Percentiles rank a stretch among this genome's conserved stretches.
Evolutionary conservation across 1,139 yeast genomes (phyloP).

Genomic region (Candida labiduridarum): DNA sequence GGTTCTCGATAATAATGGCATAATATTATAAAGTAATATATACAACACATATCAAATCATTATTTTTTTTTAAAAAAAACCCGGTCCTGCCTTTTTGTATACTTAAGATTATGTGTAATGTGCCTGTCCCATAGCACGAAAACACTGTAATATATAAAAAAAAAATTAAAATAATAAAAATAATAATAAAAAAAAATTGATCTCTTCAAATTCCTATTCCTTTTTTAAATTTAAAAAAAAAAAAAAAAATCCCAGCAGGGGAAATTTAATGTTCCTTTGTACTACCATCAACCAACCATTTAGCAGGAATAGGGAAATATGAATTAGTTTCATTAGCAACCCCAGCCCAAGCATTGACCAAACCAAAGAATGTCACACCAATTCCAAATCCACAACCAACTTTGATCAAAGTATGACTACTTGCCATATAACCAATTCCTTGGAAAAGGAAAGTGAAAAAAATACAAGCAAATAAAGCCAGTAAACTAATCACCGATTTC

Average conservation of each 20-base stretch:
- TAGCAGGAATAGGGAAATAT: conserved; percentile 35
- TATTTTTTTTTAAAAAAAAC: too few relatives aligned
- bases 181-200: too few relatives aligned
- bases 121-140: not conserved
- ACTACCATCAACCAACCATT: not conserved
- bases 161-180: too few relatives aligned
- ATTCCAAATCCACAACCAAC: conserved; percentile 79
- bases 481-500: conserved; percentile 39
- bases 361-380: conserved; percentile 40
- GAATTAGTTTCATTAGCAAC: conserved; percentile 64
- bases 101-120: too few relatives aligned
- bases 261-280: too few relatives aligned
- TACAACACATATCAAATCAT: not conserved
- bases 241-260: too few relatives aligned
- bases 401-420: conserved; percentile 33
- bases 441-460: conserved; percentile 37
- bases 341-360: conserved; percentile 65
- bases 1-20: not conserved
- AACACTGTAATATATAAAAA: too few relatives aligned
- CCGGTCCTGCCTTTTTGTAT: not conserved
- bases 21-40: not conserved
- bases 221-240: too few relatives aligned
- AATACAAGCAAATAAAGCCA: conserved; percentile 32
- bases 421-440: conserved; percentile 38
- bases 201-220: too few relatives aligned